These are phyloP conservation scores for Arctium minus DNA, from an alignment of 129 eudicot genomes.

Conservation along the genomic window DNA sequence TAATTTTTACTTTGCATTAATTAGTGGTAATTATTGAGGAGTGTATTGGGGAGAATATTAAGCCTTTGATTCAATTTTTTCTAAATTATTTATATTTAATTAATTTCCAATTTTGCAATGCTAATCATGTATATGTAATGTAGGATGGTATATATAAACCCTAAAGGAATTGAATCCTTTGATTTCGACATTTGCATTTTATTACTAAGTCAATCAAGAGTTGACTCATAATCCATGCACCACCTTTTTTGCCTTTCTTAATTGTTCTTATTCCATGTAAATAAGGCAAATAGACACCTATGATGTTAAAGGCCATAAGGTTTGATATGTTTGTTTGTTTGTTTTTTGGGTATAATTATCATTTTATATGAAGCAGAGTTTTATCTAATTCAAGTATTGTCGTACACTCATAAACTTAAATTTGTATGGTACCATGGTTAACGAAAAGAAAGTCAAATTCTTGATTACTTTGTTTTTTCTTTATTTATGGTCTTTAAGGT, in stretches of 20 bases:
- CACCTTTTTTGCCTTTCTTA: background rate
- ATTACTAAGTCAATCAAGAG: background rate
- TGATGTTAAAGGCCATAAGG: background rate
- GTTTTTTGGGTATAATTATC: too few species aligned
- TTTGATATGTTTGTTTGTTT: background rate
- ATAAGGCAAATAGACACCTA: background rate
- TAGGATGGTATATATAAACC: slow-evolving; percentile 4
- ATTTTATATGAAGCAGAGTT: background rate
- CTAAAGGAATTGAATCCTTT: background rate
- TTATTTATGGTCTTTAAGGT: background rate
- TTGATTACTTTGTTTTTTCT: background rate
- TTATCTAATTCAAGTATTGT: background rate
- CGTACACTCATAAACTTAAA: background rate
- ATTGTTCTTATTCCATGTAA: background rate
- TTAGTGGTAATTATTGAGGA: slow-evolving; percentile 25
- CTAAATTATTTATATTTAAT: background rate
- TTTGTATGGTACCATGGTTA: background rate
- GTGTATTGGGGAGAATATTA: slow-evolving; percentile 32
- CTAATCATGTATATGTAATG: background rate
- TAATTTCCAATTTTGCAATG: background rate
- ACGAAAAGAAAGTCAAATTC: background rate
- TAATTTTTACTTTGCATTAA: slow-evolving; percentile 19
- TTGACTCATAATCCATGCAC: background rate
- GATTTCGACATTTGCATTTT: slow-evolving; percentile 8
- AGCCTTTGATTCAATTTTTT: slow-evolving; percentile 28